phyloP scores from a whole-genome alignment of 441 rosid species.

The Euphorbia celastroides region DNA sequence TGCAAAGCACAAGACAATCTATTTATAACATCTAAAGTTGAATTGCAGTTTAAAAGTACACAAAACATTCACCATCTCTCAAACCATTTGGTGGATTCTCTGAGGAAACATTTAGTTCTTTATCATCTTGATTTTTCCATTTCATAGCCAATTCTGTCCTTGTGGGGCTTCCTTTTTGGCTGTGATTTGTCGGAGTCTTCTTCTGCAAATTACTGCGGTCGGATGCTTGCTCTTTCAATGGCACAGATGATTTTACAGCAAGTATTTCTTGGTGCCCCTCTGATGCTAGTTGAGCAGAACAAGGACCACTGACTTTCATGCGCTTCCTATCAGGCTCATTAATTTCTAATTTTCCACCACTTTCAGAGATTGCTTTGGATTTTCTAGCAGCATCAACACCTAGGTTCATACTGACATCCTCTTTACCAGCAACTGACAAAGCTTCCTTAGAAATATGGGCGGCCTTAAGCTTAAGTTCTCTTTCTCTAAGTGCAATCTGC shows the following conservation, averaged over 20 bases:
- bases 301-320: constrained; percentile 35
- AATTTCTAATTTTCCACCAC: constrained; percentile 31
- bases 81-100: constrained; percentile 26
- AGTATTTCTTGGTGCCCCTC: constrained; percentile 27
- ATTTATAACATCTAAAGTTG: constrained; percentile 17
- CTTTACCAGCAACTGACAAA: constrained; percentile 26
- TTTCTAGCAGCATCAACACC: constrained; percentile 34
- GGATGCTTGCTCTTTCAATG: constrained; percentile 27
- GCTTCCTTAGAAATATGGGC: constrained; percentile 54
- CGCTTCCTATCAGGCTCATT: constrained; percentile 68
- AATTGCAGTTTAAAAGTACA: constrained; percentile 9
- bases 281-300: constrained; percentile 32
- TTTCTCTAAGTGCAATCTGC: constrained; percentile 88
- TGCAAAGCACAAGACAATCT: constrained; percentile 29
- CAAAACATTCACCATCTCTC: constrained; percentile 27
- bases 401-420: constrained; percentile 23
- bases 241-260: constrained; percentile 28
- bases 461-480: constrained; percentile 68
- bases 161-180: constrained; percentile 28
- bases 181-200: constrained; percentile 22
- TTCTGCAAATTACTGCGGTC: constrained; percentile 25
- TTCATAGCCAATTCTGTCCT: constrained; percentile 32
- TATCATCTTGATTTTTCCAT: constrained; percentile 36
- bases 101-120: constrained; percentile 26
- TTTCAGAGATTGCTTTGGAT: constrained; percentile 28